phyloP scores from a whole-genome alignment of 441 rosid species.

The Iberis amara region DNA sequence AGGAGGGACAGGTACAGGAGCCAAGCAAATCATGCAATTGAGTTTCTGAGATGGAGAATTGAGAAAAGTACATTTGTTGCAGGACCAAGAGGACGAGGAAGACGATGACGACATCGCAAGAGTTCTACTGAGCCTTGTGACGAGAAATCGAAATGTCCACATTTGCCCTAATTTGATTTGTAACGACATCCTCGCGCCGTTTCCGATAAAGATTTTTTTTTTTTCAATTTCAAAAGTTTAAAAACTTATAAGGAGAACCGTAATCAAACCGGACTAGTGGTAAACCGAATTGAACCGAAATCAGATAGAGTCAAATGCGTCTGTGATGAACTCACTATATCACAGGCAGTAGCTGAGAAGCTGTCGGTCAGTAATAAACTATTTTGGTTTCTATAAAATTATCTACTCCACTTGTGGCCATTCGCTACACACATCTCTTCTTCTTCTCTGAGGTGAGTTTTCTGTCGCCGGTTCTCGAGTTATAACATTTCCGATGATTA shows the following conservation, averaged over 20 bases:
- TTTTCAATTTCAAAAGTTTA: not conserved
- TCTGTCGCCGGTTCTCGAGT: not conserved
- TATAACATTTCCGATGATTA: not conserved
- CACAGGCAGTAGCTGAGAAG: slow-evolving; percentile 25
- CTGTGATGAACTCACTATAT: slow-evolving; percentile 13
- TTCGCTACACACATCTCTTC: not conserved
- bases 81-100: slow-evolving; percentile 52
- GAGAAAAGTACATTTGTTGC: slow-evolving; percentile 79
- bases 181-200: not conserved
- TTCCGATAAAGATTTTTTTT: not conserved
- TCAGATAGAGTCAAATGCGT: not conserved
- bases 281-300: not conserved
- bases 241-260: slow-evolving; percentile 2
- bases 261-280: not conserved
- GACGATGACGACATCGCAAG: slow-evolving; percentile 24
- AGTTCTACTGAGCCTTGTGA: not conserved
- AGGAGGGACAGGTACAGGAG: slow-evolving; percentile 36
- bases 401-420: not conserved
- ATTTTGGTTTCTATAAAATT: not conserved
- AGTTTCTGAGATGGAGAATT: slow-evolving; percentile 63
- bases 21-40: slow-evolving; percentile 59
- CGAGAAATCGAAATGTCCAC: slow-evolving; percentile 16
- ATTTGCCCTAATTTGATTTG: slow-evolving; percentile 3
- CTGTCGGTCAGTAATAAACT: not conserved
- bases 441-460: slow-evolving; percentile 19